phyloP scores from a whole-genome alignment of 805 yeast genomes.

The Jamesozyma lodderae region DNA sequence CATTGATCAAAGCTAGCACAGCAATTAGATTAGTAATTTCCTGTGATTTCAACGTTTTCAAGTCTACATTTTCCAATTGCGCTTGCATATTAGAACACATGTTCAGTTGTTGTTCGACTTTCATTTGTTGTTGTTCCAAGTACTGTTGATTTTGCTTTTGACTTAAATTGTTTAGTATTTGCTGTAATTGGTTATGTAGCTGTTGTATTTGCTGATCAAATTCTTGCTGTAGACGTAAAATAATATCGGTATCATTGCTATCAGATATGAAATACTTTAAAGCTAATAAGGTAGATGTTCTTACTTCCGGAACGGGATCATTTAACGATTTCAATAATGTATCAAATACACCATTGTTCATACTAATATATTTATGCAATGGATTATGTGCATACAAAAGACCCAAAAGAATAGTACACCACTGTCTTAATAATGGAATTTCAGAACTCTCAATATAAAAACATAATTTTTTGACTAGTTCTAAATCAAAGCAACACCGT shows the following conservation, averaged over 20 bases:
- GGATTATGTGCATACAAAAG: conserved; percentile 66
- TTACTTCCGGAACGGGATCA: conserved; percentile 93
- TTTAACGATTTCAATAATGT: conserved; percentile 45
- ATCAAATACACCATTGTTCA: conserved; percentile 53
- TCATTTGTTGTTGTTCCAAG: conserved; percentile 22
- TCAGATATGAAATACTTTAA: conserved; percentile 59
- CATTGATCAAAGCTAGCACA: conserved; percentile 60
- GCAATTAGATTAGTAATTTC: conserved; percentile 64
- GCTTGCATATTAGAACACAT: conserved; percentile 22
- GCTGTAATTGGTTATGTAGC: conserved; percentile 26
- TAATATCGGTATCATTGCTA: conserved; percentile 30
- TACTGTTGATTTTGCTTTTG: conserved; percentile 22
- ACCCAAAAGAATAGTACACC: conserved; percentile 77
- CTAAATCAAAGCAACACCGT: conserved; percentile 64
- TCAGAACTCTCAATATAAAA: conserved; percentile 63
- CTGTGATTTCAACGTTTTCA: conserved; percentile 48
- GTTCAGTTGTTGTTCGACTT: conserved; percentile 28
- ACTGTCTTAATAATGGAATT: conserved; percentile 79
- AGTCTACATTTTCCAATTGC: conserved; percentile 25
- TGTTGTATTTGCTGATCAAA: conserved; percentile 28
- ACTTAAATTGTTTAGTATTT: conserved; percentile 18
- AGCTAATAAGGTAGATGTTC: conserved; percentile 74
- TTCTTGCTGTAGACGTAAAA: conserved; percentile 27
- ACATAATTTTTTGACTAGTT: conserved; percentile 58
- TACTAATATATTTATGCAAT: conserved; percentile 65